These are phyloP conservation scores for Quercus engelmannii DNA, from an alignment of 306 rosid genomes.

Conservation along the genomic window DNA sequence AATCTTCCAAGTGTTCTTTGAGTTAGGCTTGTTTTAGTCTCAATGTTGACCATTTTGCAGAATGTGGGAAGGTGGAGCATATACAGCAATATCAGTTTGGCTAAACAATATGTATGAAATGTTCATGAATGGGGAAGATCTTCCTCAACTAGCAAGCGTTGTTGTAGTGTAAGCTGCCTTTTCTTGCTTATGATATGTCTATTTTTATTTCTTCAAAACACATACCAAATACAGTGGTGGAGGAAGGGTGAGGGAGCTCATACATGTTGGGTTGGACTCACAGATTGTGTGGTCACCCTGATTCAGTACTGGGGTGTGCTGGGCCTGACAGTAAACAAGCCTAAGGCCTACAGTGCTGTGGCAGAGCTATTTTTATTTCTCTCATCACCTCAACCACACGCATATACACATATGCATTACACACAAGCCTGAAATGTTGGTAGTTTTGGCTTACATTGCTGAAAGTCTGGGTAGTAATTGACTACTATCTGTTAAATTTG, in stretches of 20 bases:
- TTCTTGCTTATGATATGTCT: conserved; percentile 6
- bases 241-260: background rate
- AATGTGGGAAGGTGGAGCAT: conserved; percentile 94
- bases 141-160: conserved; percentile 81
- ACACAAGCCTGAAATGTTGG: background rate
- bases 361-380: background rate
- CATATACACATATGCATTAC: background rate
- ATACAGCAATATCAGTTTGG: conserved; percentile 86
- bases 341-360: background rate
- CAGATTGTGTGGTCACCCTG: too few relatives aligned
- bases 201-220: conserved; percentile 3
- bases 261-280: background rate
- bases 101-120: conserved; percentile 69
- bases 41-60: conserved; percentile 42
- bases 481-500: background rate
- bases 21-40: conserved; percentile 7
- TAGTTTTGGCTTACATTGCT: background rate
- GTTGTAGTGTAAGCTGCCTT: conserved; percentile 73
- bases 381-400: background rate
- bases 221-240: background rate
- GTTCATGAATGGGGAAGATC: conserved; percentile 58
- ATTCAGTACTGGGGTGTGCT: background rate
- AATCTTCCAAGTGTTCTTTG: conserved; percentile 12
- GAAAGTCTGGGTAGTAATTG: background rate
- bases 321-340: background rate